These are phyloP conservation scores for Phyllosticta citriasiana DNA, from an alignment of 2,329 filamentous ascomycete species.

Conservation along the genomic window DNA sequence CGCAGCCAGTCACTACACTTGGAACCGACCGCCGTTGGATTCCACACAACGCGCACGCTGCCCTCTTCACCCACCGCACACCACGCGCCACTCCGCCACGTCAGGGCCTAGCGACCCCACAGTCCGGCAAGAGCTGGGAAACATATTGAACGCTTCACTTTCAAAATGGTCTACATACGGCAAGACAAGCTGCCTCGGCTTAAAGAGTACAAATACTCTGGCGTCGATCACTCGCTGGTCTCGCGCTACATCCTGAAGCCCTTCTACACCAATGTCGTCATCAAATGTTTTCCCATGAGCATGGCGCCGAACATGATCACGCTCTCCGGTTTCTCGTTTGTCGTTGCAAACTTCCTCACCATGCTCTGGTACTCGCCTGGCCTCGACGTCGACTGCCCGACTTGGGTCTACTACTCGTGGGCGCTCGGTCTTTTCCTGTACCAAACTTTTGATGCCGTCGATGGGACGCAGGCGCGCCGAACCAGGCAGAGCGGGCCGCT, in stretches of 20 bases:
- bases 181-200: conserved; percentile 81
- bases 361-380: conserved; percentile 94
- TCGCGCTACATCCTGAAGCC: conserved; percentile 94
- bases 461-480: conserved; percentile 83
- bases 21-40: not conserved
- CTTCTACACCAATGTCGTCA: conserved; percentile 91
- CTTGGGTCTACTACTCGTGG: conserved; percentile 94
- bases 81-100: not conserved
- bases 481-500: conserved; percentile 88
- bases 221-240: conserved; percentile 78
- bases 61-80: not conserved
- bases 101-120: not conserved
- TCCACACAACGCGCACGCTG: not conserved
- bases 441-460: conserved; percentile 96
- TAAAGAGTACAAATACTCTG: conserved; percentile 90
- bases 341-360: conserved; percentile 81
- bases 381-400: conserved; percentile 83
- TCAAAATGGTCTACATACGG: conserved; percentile 84
- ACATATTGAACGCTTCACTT: not conserved
- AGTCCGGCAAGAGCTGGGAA: not conserved
- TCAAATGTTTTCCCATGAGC: conserved; percentile 86
- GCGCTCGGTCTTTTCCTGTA: conserved; percentile 84
- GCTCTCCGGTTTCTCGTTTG: conserved; percentile 79
- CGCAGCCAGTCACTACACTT: not conserved
- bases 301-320: conserved; percentile 78